phyloP scores from a whole-genome alignment of 2,329 filamentous ascomycete species.

The Alternaria sp. region DNA sequence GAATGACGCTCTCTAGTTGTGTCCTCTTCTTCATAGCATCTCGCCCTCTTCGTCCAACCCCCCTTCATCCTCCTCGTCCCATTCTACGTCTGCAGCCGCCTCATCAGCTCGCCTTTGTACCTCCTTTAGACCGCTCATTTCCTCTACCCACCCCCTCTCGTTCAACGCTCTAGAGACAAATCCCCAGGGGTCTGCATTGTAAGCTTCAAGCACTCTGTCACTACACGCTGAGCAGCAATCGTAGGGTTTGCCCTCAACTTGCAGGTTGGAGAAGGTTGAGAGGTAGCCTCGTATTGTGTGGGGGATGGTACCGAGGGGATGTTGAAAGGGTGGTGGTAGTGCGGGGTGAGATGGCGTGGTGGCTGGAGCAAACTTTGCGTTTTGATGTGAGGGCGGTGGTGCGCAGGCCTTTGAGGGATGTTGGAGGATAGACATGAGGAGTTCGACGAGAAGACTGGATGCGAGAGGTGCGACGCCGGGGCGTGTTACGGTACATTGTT shows the following conservation, averaged over 20 bases:
- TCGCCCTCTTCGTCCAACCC: slow-evolving; percentile 68
- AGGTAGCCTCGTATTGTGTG: slow-evolving; percentile 84
- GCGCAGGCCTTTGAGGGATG: slow-evolving; percentile 58
- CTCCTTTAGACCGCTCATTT: slow-evolving; percentile 71
- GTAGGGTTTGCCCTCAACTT: slow-evolving; percentile 77
- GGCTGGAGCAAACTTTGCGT: slow-evolving; percentile 11
- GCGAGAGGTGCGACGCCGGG: slow-evolving; percentile 93
- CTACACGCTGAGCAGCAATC: slow-evolving; percentile 85
- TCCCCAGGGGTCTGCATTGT: slow-evolving; percentile 73
- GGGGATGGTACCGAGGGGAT: slow-evolving; percentile 77
- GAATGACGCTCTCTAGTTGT: not conserved
- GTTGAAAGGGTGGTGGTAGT: slow-evolving; percentile 46
- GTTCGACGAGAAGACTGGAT: slow-evolving; percentile 87
- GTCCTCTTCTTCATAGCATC: slow-evolving; percentile 38
- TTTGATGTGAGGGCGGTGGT: slow-evolving; percentile 21
- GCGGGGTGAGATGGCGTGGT: slow-evolving; percentile 35
- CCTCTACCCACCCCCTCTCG: slow-evolving; percentile 79
- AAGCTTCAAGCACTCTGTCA: slow-evolving; percentile 71
- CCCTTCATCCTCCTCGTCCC: slow-evolving; percentile 56
- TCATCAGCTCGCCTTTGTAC: slow-evolving; percentile 64
- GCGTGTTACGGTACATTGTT: slow-evolving; percentile 96
- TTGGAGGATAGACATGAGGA: slow-evolving; percentile 86
- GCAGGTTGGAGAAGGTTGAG: slow-evolving; percentile 75
- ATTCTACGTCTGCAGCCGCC: slow-evolving; percentile 64
- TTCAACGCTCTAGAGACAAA: slow-evolving; percentile 79